Base-by-base conservation (phyloP, 768 basidiomycete species). In the Baorangia bicolor region DNA sequence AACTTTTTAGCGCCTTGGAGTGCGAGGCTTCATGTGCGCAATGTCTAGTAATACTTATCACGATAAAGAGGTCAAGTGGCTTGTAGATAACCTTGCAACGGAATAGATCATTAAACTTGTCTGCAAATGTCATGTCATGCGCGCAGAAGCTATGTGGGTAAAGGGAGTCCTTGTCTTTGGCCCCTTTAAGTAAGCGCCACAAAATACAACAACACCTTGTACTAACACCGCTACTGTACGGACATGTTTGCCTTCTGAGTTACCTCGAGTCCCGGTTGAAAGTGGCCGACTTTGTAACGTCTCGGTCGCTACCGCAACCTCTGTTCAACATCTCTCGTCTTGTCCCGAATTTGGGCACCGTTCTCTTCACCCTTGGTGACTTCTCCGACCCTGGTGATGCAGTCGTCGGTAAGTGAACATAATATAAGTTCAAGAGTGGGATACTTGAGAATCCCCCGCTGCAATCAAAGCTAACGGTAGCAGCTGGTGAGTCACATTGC, bases 171-270 rank as follows among this genome's bases (percentile, higher is more conserved):
- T 53, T 61, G 59, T 61, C 25, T 41, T 38, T 49, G 38, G 23
- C 16, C 6, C 30, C 38, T 14, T 39, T 16, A n/a, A n/a, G n/a
- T 30, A 14, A 16, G 38, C 13, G 31, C 35, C 37, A 35, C 45
- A 14, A 30, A 56, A 43, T 63, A 73, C 69, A 67, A 71, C 59
- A 46, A 20, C 41, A 2, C 45, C 61, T 72, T 70, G 62, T 70
- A 53, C n/a, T n/a, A n/a, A n/a, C 48, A 33, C 23, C 37, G n/a
- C 41, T 50, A n/a, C n/a, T 31, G 42, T 41, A 44, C n/a, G 34
- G 35, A 57, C 42, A 40, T 49, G 40, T 51, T 51, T 45, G 20
- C 50, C 40, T 28, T 54, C 27, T 35, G 21, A 55, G 20, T 43
- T 31, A 28, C 20, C 20, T 34, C 28, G 38, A 33, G 31, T 30